Percentiles rank a stretch among this genome's conserved stretches.
These are phyloP conservation scores for Cytospora paraplurivora DNA, from an alignment of 2,329 filamentous ascomycete genomes.

Conservation along the genomic window DNA sequence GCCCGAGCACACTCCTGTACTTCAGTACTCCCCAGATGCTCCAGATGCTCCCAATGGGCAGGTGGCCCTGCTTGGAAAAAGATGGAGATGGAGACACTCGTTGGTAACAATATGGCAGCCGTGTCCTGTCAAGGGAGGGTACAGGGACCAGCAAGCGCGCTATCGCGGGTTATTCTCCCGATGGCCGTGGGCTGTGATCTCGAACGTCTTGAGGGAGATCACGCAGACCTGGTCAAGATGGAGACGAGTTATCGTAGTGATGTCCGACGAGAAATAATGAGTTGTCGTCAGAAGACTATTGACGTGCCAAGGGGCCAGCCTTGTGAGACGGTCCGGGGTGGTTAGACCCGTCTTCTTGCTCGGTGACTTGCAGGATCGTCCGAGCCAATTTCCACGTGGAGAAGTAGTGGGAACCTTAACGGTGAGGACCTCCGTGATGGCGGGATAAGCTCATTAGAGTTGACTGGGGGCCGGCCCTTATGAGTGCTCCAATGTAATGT, in stretches of 20 bases:
- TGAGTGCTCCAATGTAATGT: neutral
- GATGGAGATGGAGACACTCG: slow-evolving; percentile 2
- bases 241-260: slow-evolving; percentile 8
- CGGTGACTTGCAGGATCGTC: slow-evolving; percentile 24
- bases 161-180: slow-evolving; percentile 4
- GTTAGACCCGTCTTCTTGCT: neutral
- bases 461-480: slow-evolving; percentile 1
- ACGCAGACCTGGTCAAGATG: neutral
- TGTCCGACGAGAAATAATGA: slow-evolving; percentile 6
- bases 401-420: slow-evolving; percentile 2
- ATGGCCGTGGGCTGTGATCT: slow-evolving; percentile 6
- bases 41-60: too few species aligned
- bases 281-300: neutral
- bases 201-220: neutral
- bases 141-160: slow-evolving; percentile 3
- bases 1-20: neutral
- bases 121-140: slow-evolving; percentile 15
- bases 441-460: neutral
- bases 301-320: slow-evolving; percentile 24
- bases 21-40: too few species aligned
- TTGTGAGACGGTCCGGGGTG: slow-evolving; percentile 13
- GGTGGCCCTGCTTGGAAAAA: neutral
- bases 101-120: neutral
- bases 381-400: slow-evolving; percentile 23
- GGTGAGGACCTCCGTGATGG: slow-evolving; percentile 6